These are phyloP conservation scores for Globisporangium barbulae DNA, from an alignment of 352 stramenopile species.

Conservation along the genomic window DNA sequence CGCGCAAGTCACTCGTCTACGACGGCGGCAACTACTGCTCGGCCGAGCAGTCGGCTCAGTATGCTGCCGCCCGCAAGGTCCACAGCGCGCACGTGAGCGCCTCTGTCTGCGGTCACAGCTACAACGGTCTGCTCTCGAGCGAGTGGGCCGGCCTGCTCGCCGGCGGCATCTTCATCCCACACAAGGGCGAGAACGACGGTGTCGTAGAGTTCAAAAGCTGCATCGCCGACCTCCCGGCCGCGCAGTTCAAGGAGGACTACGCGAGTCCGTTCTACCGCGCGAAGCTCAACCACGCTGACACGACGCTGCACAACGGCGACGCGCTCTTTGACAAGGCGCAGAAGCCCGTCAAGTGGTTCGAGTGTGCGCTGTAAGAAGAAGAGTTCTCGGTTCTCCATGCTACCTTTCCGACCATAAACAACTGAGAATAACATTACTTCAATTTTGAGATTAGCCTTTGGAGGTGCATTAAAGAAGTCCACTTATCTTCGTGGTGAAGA, in stretches of 20 bases:
- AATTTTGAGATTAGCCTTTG: neutral
- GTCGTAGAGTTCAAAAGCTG: constrained; percentile 63
- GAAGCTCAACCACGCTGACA: constrained; percentile 65
- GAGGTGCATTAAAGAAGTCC: neutral
- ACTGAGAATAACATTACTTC: neutral
- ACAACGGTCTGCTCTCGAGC: constrained; percentile 32
- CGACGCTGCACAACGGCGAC: constrained; percentile 56
- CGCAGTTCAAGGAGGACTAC: constrained; percentile 41
- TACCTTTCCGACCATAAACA: neutral
- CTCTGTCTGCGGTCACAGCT: constrained; percentile 39
- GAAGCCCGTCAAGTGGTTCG: constrained; percentile 71
- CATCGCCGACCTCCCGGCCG: constrained; percentile 25
- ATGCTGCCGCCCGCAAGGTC: constrained; percentile 28
- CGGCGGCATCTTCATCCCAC: constrained; percentile 14
- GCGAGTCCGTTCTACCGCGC: constrained; percentile 49
- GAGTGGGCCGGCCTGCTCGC: constrained; percentile 27
- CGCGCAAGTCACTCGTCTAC: constrained; percentile 37
- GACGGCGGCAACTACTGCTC: constrained; percentile 24
- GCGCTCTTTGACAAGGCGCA: constrained; percentile 39
- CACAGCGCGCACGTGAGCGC: constrained; percentile 31
- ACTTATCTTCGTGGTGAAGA: neutral
- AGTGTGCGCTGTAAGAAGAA: constrained; percentile 52
- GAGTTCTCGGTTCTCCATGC: neutral
- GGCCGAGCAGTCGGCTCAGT: constrained; percentile 19
- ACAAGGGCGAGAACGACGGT: constrained; percentile 23